phyloP scores from a whole-genome alignment of 352 stramenopile genomes.

The Pythium apleroticum region DNA sequence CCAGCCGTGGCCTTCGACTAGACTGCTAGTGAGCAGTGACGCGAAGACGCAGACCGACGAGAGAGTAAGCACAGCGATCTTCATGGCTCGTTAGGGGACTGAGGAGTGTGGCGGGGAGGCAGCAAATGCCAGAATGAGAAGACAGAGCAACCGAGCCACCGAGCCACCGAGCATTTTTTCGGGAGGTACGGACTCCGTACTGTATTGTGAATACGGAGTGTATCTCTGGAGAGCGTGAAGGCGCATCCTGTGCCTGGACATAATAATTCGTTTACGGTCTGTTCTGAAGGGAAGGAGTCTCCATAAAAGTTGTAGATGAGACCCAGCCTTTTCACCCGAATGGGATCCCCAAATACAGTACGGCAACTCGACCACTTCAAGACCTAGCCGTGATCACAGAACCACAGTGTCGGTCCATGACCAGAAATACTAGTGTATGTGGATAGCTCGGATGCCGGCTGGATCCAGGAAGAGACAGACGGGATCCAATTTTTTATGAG shows the following conservation, averaged over 20 bases:
- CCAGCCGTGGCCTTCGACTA: constrained; percentile 19
- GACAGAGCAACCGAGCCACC: too few relatives aligned
- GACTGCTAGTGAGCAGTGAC: not conserved
- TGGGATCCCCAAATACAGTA: not conserved
- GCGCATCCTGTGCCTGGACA: too few relatives aligned
- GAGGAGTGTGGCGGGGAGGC: not conserved
- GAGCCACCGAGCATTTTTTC: too few relatives aligned
- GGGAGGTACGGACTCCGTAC: too few relatives aligned
- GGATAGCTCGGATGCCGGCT: not conserved
- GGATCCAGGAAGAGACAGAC: not conserved
- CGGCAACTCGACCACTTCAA: not conserved
- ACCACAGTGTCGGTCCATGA: too few relatives aligned
- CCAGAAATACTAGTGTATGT: not conserved
- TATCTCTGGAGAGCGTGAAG: too few relatives aligned
- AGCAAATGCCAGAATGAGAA: not conserved
- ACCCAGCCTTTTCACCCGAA: not conserved
- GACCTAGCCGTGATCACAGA: not conserved
- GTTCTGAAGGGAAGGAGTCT: too few relatives aligned
- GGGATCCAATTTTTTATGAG: not conserved
- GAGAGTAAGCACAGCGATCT: constrained; percentile 1
- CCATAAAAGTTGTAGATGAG: not conserved
- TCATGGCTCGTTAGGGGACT: not conserved
- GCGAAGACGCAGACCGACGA: not conserved
- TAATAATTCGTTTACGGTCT: too few relatives aligned
- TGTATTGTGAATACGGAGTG: too few relatives aligned